Percentiles rank a stretch among this genome's conserved stretches.
Evolutionary conservation across 768 basidiomycete genomes (phyloP).

Genomic region (Lactarius pseudohatsudake): DNA sequence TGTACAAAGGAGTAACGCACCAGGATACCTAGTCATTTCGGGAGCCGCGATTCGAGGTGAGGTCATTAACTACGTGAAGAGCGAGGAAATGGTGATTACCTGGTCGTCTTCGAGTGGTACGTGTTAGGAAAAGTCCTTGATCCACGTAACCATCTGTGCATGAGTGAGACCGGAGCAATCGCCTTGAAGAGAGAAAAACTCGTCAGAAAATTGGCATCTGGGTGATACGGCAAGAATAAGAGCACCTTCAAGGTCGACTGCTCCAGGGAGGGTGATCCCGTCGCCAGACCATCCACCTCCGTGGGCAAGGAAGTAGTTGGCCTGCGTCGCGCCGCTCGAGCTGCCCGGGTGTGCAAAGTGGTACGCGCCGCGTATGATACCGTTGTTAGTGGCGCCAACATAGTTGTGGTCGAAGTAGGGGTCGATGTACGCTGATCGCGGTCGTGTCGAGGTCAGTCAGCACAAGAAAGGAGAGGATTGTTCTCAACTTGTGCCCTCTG

Average conservation of each 20-base stretch:
- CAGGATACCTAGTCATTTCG: conserved; percentile 37
- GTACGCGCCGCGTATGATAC: conserved; percentile 59
- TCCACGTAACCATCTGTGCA: conserved; percentile 60
- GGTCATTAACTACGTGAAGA: too few relatives aligned
- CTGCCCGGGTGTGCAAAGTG: conserved; percentile 58
- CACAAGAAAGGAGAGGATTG: not conserved
- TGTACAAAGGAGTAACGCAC: conserved; percentile 30
- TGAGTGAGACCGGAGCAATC: conserved; percentile 55
- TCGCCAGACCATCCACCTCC: conserved; percentile 25
- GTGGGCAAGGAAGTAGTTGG: conserved; percentile 55
- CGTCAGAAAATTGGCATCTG: not conserved
- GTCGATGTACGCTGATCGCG: conserved; percentile 37
- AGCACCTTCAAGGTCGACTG: conserved; percentile 13
- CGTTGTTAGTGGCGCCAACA: conserved; percentile 52
- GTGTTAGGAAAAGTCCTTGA: conserved; percentile 60
- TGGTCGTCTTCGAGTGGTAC: conserved; percentile 45
- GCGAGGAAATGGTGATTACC: conserved; percentile 36
- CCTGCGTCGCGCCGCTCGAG: conserved; percentile 58
- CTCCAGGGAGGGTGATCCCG: conserved; percentile 6
- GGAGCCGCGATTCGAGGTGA: conserved; percentile 28
- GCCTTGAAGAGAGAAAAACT: conserved; percentile 38
- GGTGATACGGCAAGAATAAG: too few relatives aligned
- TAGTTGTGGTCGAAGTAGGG: conserved; percentile 52
- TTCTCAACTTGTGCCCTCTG: conserved; percentile 51
- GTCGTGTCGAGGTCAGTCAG: conserved; percentile 25